These are phyloP conservation scores for Xylaria scruposa DNA, from an alignment of 495 filamentous ascomycete species.

Conservation along the genomic window DNA sequence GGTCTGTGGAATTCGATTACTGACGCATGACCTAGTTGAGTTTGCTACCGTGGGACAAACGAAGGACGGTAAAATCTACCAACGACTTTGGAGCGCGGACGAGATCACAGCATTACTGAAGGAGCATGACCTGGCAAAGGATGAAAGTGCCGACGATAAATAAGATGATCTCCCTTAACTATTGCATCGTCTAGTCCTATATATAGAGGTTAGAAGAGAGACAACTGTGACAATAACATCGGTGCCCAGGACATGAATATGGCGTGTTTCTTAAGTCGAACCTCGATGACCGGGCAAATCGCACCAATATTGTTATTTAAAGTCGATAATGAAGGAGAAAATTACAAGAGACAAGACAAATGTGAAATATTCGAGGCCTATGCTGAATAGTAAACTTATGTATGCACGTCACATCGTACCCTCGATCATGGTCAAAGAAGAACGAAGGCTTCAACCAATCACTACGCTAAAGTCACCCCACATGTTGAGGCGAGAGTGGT, in stretches of 20 bases:
- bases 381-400: neutral
- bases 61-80: conserved; percentile 92
- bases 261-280: neutral
- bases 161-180: conserved; percentile 31
- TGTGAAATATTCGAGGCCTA: neutral
- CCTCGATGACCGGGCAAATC: neutral
- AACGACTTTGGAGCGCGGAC: conserved; percentile 95
- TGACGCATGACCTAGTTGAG: conserved; percentile 72
- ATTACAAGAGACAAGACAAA: neutral
- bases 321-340: neutral
- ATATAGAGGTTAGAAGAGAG: conserved; percentile 28
- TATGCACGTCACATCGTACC: neutral
- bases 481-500: conserved; percentile 13
- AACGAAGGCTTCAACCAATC: neutral
- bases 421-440: neutral
- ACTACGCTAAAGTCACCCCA: conserved; percentile 1
- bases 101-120: conserved; percentile 94
- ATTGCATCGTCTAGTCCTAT: conserved; percentile 12
- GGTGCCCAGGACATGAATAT: neutral
- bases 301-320: neutral
- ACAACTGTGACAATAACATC: conserved; percentile 18
- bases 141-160: conserved; percentile 74
- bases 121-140: conserved; percentile 94
- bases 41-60: conserved; percentile 98
- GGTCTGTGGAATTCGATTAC: conserved; percentile 26